These are phyloP conservation scores for Ehretia macrophylla DNA, from an alignment of 257 asterid species.

Conservation along the genomic window DNA sequence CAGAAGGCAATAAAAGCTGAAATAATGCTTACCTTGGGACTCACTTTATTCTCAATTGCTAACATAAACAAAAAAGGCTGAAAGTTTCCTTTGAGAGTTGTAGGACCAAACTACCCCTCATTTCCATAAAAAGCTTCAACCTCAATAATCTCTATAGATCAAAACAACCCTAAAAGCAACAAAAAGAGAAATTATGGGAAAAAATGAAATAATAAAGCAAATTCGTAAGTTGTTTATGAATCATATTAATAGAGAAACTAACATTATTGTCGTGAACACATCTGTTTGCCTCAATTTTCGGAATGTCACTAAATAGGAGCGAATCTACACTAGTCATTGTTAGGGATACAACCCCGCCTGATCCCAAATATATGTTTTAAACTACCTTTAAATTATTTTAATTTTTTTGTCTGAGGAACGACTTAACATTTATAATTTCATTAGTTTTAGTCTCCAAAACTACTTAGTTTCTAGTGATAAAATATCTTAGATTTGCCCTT, in stretches of 20 bases:
- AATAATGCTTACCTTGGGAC: conserved; percentile 26
- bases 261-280: too few species aligned
- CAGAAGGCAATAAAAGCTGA: conserved; percentile 8
- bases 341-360: too few species aligned
- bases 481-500: background rate
- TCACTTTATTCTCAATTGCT: conserved; percentile 30
- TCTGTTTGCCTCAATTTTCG: too few species aligned
- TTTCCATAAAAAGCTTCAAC: background rate
- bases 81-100: background rate
- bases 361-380: too few species aligned
- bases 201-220: background rate
- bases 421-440: too few species aligned
- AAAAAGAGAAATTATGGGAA: background rate
- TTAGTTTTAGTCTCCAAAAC: too few species aligned
- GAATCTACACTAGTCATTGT: too few species aligned
- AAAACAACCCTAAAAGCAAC: background rate
- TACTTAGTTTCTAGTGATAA: background rate
- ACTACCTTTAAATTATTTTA: too few species aligned
- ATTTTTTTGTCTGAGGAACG: too few species aligned
- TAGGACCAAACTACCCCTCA: conserved; percentile 2
- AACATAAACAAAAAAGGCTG: conserved; percentile 12
- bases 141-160: background rate
- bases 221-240: too few species aligned
- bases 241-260: too few species aligned
- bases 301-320: too few species aligned